Conservation (phyloP, 140 eudicot genomes). For the Stevia rebaudiana region DNA sequence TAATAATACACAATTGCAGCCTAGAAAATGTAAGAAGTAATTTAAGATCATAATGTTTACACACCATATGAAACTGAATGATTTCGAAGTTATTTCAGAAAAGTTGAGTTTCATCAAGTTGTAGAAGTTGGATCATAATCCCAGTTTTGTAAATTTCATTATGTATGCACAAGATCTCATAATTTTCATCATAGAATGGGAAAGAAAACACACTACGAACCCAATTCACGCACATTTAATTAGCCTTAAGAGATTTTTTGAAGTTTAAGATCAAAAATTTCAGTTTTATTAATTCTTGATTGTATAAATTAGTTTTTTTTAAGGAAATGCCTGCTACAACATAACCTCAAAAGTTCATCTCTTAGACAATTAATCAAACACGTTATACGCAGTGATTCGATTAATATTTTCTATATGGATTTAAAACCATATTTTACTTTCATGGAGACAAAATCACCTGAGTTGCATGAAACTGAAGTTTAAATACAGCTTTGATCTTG, state of each 20-base stretch:
- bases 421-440: constrained; percentile 6
- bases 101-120: not conserved
- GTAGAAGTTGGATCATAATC: constrained; percentile 7
- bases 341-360: constrained; percentile 4
- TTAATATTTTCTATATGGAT: not conserved
- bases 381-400: not conserved
- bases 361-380: constrained; percentile 18
- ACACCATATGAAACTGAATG: not conserved
- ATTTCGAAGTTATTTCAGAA: not conserved
- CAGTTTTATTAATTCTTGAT: not conserved
- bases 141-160: not conserved
- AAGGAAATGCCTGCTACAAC: constrained; percentile 5
- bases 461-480: constrained; percentile 81
- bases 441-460: constrained; percentile 39
- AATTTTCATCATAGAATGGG: not conserved
- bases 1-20: not conserved
- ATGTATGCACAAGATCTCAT: constrained; percentile 16
- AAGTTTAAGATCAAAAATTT: not conserved
- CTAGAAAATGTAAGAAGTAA: constrained; percentile 11
- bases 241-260: not conserved
- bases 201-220: constrained; percentile 1
- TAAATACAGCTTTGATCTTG: constrained; percentile 77
- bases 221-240: constrained; percentile 3
- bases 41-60: constrained; percentile 1
- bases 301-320: not conserved